Evolutionary conservation across 768 basidiomycete species (phyloP), one percentile per base, ranked within the genome.

Genomic region (Fomitopsis serialis): DNA sequence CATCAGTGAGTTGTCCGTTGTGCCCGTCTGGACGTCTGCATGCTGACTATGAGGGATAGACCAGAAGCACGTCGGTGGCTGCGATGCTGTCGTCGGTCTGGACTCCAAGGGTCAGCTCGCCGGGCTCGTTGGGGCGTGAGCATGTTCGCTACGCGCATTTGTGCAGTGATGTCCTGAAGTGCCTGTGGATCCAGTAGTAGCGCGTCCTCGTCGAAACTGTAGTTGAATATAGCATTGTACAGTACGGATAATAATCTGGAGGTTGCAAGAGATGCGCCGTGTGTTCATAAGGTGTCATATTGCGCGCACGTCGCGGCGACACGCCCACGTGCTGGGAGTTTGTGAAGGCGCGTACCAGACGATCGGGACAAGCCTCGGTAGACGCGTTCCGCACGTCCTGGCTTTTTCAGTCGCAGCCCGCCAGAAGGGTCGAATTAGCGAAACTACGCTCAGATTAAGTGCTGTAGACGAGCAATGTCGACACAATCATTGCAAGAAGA

Each of bases 401-500:
- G n/a, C n/a, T n/a, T n/a, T n/a, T n/a, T n/a, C n/a, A n/a, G n/a
- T n/a, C n/a, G n/a, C n/a, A n/a, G n/a, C n/a, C n/a, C n/a, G n/a
- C n/a, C n/a, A n/a, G n/a, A n/a, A n/a, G n/a, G n/a, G n/a, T n/a
- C n/a, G n/a, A n/a, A n/a, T n/a, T n/a, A n/a, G n/a, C n/a, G n/a
- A n/a, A n/a, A n/a, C n/a, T n/a, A n/a, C n/a, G n/a, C n/a, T n/a
- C n/a, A n/a, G n/a, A n/a, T n/a, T n/a, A n/a, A n/a, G n/a, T n/a
- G n/a, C n/a, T n/a, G n/a, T 7, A 17, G 15, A 40, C 8, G 6
- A 40, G 37, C 6, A 10, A 85, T 84, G 83, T 74, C 83, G 3
- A 70, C 71, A 50, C 76, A 77, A 56, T 77, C 69, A 49, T 64
- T 78, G 34, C 77, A 80, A 12, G 74, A 84, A 58, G 86, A 87